These are phyloP conservation scores for Zelopaecilomyces penicillatus DNA, from an alignment of 2,329 filamentous ascomycete genomes.

Conservation along the genomic window DNA sequence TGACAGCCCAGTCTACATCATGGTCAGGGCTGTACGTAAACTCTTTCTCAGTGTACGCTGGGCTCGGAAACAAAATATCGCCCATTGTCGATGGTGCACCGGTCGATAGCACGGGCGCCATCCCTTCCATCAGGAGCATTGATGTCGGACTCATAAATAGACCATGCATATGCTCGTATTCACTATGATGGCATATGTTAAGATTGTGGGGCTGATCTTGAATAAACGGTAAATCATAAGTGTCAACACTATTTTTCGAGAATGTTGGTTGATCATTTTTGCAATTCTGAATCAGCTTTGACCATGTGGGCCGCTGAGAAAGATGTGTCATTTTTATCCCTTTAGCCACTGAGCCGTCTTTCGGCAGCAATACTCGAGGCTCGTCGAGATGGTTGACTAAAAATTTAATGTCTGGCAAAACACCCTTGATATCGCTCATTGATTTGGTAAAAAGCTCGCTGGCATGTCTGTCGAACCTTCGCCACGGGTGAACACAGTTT, in stretches of 20 bases:
- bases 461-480: constrained; percentile 26
- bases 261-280: too few relatives aligned
- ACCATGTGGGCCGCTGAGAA: constrained; percentile 21
- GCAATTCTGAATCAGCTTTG: constrained; percentile 24
- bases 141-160: constrained; percentile 35
- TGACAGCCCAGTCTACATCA: constrained; percentile 41
- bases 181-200: constrained; percentile 37
- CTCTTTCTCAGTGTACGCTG: constrained; percentile 36
- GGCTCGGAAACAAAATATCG: constrained; percentile 44
- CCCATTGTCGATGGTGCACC: constrained; percentile 37
- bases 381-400: constrained; percentile 42
- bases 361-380: constrained; percentile 30
- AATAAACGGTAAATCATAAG: constrained; percentile 29
- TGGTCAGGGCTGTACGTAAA: constrained; percentile 31
- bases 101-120: constrained; percentile 39
- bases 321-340: constrained; percentile 18
- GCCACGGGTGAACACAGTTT: constrained; percentile 24
- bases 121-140: constrained; percentile 29
- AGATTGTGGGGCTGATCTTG: constrained; percentile 16
- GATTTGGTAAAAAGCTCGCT: constrained; percentile 22
- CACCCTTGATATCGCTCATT: constrained; percentile 14
- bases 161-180: constrained; percentile 36
- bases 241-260: constrained; percentile 4
- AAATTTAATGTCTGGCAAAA: constrained; percentile 31
- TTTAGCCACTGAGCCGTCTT: too few relatives aligned